Conservation (phyloP, 2,329 filamentous ascomycete genomes). For the Sarocladium strictum region DNA sequence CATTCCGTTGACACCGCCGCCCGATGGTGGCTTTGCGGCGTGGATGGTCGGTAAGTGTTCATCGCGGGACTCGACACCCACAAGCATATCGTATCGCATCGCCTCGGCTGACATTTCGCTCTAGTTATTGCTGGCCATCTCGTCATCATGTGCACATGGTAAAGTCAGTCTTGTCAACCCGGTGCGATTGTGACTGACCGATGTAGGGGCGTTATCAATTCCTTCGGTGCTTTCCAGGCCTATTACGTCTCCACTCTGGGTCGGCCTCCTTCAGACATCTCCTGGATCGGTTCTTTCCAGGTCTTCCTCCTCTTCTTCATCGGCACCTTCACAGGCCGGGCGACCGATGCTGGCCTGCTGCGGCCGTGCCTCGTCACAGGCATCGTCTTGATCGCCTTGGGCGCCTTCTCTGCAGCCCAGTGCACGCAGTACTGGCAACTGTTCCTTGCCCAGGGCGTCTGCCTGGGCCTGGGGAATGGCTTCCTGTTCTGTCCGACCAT, state of each 20-base stretch:
- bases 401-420: conserved; percentile 41
- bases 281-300: conserved; percentile 50
- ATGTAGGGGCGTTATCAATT: conserved; percentile 44
- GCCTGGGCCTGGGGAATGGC: conserved; percentile 53
- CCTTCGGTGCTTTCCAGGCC: conserved; percentile 49
- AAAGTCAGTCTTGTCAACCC: conserved; percentile 10
- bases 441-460: conserved; percentile 51
- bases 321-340: conserved; percentile 45
- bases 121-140: conserved; percentile 29
- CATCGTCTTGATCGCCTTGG: conserved; percentile 34
- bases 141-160: conserved; percentile 46
- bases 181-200: background rate
- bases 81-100: too few species aligned
- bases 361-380: conserved; percentile 35
- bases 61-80: too few species aligned
- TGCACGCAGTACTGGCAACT: conserved; percentile 50
- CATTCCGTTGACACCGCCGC: conserved; percentile 39
- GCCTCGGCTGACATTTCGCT: background rate
- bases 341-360: conserved; percentile 50
- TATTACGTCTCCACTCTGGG: conserved; percentile 38
- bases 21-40: conserved; percentile 42
- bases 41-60: conserved; percentile 26
- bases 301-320: conserved; percentile 51
- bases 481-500: conserved; percentile 59
- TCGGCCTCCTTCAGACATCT: conserved; percentile 33